A percentile compares a stretch with the other conserved stretches of the same genome.
These are phyloP conservation scores for Ricinus communis DNA, from an alignment of 345 rosid species.

Conservation along the genomic window DNA sequence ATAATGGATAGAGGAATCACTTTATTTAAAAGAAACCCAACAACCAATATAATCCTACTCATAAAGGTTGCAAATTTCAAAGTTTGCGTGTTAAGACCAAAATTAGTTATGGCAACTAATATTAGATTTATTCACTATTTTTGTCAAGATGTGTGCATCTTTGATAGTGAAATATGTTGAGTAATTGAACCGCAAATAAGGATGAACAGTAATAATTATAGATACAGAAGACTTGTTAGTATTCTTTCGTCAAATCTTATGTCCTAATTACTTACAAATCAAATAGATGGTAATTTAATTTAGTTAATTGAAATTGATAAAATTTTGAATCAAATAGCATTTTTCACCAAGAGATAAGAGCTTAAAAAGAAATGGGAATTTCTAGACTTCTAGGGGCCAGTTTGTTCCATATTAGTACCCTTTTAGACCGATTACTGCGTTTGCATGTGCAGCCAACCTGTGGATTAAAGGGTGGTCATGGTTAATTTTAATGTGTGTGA, in stretches of 20 bases:
- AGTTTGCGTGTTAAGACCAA: conserved; percentile 17
- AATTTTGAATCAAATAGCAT: no score
- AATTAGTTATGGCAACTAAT: conserved; percentile 5
- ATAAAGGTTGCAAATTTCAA: conserved; percentile 12
- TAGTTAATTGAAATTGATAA: no score
- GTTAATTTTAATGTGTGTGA: background rate
- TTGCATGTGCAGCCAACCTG: conserved; percentile 7
- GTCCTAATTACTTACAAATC: no score
- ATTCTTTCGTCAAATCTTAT: no score
- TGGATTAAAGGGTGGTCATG: background rate
- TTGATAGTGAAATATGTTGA: background rate
- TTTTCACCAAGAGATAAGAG: no score
- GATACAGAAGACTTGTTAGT: no score
- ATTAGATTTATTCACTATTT: background rate
- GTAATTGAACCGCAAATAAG: no score
- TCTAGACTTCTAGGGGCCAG: no score
- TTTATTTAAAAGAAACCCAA: conserved; percentile 26
- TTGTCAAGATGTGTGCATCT: background rate
- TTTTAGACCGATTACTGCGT: background rate
- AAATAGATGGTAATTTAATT: no score
- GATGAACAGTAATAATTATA: no score
- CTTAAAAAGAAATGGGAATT: background rate
- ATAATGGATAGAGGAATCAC: conserved; percentile 25
- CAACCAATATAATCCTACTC: conserved; percentile 3
- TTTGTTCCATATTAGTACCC: no score